These are phyloP conservation scores for Geotrichum restrictum DNA, from an alignment of 1,139 yeast species.

Conservation along the genomic window DNA sequence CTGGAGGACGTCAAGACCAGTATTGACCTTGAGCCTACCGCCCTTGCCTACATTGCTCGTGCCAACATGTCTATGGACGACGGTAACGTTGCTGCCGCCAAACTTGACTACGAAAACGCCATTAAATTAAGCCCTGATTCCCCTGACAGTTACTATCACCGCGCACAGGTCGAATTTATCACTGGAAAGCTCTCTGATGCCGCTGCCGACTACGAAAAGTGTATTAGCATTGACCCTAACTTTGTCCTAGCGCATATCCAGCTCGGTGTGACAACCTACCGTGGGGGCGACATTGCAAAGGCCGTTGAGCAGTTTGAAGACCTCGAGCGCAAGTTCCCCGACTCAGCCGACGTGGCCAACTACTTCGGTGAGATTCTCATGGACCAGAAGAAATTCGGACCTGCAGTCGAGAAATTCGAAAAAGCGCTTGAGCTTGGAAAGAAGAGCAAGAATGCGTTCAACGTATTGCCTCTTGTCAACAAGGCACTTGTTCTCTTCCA, in stretches of 20 bases:
- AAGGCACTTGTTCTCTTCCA: conserved; percentile 61
- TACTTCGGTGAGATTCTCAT: conserved; percentile 92
- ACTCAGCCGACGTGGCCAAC: conserved; percentile 88
- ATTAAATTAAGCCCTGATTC: conserved; percentile 62
- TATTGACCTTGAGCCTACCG: conserved; percentile 65
- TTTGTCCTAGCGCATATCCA: conserved; percentile 87
- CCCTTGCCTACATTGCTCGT: conserved; percentile 77
- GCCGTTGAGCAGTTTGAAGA: conserved; percentile 68
- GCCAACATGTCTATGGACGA: conserved; percentile 80
- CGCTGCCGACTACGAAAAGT: conserved; percentile 67
- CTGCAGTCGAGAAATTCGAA: conserved; percentile 82
- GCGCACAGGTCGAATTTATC: conserved; percentile 86
- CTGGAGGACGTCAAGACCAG: conserved; percentile 61
- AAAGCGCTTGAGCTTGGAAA: conserved; percentile 64
- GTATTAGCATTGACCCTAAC: conserved; percentile 66
- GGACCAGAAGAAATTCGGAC: conserved; percentile 68
- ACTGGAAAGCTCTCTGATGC: conserved; percentile 74
- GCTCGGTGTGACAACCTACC: conserved; percentile 81
- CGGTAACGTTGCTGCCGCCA: conserved; percentile 58
- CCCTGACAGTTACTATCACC: conserved; percentile 87
- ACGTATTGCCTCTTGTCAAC: conserved; percentile 86
- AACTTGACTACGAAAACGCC: conserved; percentile 70
- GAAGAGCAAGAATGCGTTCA: conserved; percentile 53
- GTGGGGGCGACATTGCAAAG: conserved; percentile 59
- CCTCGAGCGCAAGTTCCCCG: conserved; percentile 75